These are phyloP conservation scores for Albifimbria verrucaria DNA, from an alignment of 2,329 filamentous ascomycete species.

Conservation along the genomic window DNA sequence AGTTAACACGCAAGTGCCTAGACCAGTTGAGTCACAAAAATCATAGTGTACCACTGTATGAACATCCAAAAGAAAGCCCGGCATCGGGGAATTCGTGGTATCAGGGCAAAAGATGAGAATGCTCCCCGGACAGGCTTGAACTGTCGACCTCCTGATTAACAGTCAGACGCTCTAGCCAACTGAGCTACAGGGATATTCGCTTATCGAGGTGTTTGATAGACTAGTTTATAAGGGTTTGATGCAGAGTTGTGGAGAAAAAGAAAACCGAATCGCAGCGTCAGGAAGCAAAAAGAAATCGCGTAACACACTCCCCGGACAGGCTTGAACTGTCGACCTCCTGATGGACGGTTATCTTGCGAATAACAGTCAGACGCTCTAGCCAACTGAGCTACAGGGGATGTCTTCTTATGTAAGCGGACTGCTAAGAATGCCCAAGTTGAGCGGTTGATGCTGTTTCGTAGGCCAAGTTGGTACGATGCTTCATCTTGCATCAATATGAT, in stretches of 20 bases:
- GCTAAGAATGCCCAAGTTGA: too few relatives aligned
- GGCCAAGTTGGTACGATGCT: too few relatives aligned
- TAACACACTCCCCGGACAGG: not conserved
- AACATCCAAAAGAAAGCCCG: not conserved
- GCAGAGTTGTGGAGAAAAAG: too few relatives aligned
- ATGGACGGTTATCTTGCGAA: too few relatives aligned
- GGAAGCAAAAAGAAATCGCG: not conserved
- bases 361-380: not conserved
- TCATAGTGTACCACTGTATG: not conserved
- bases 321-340: not conserved
- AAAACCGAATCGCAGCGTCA: too few relatives aligned
- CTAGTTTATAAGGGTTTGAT: not conserved
- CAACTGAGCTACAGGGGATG: not conserved
- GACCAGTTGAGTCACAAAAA: too few relatives aligned
- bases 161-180: constrained; percentile 6
- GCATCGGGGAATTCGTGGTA: too few relatives aligned
- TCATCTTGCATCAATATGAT: too few relatives aligned
- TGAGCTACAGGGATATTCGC: constrained; percentile 3
- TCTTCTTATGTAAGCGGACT: not conserved
- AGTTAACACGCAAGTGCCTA: too few relatives aligned
- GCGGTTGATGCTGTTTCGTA: too few relatives aligned
- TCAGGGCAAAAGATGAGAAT: not conserved
- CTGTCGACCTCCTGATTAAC: constrained; percentile 6
- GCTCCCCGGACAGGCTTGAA: not conserved
- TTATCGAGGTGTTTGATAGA: not conserved